Conservation (phyloP, 108 stramenopile species). For the Cyclostephanos tholiformis region DNA sequence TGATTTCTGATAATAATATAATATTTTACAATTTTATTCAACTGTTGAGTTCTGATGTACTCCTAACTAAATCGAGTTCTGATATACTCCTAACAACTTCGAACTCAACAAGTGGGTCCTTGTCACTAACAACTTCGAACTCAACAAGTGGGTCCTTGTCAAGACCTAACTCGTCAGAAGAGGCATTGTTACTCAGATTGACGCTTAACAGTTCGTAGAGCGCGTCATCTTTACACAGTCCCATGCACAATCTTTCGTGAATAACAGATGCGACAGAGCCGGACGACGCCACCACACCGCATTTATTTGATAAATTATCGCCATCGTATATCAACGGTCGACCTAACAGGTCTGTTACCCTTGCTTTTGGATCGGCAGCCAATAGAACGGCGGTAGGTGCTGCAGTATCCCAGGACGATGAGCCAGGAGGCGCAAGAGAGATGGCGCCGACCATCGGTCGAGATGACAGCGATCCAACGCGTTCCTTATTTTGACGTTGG, state of each 20-base stretch:
- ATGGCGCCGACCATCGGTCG: constrained; percentile 34
- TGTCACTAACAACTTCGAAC: neutral
- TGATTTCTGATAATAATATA: no score
- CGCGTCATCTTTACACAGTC: constrained; percentile 24
- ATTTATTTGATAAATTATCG: constrained; percentile 34
- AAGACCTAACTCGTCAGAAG: neutral
- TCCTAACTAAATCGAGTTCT: no score
- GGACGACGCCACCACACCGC: constrained; percentile 43
- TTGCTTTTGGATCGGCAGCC: constrained; percentile 48
- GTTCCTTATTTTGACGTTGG: neutral
- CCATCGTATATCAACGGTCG: constrained; percentile 46
- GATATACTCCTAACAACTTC: no score
- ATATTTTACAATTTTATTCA: no score
- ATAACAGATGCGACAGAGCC: constrained; percentile 34
- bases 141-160: neutral
- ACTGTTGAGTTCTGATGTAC: no score
- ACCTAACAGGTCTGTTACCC: constrained; percentile 54
- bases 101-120: no score
- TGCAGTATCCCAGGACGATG: constrained; percentile 54
- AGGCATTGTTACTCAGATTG: neutral
- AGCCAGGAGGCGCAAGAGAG: constrained; percentile 45
- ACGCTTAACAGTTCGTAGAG: constrained; percentile 27
- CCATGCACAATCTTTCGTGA: constrained; percentile 31
- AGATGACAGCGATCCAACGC: neutral
- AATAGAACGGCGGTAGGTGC: constrained; percentile 50